Percentiles rank a stretch among this genome's conserved stretches.
phyloP scores from a whole-genome alignment of 2,329 filamentous ascomycete genomes.

The Esteya vermicola region DNA sequence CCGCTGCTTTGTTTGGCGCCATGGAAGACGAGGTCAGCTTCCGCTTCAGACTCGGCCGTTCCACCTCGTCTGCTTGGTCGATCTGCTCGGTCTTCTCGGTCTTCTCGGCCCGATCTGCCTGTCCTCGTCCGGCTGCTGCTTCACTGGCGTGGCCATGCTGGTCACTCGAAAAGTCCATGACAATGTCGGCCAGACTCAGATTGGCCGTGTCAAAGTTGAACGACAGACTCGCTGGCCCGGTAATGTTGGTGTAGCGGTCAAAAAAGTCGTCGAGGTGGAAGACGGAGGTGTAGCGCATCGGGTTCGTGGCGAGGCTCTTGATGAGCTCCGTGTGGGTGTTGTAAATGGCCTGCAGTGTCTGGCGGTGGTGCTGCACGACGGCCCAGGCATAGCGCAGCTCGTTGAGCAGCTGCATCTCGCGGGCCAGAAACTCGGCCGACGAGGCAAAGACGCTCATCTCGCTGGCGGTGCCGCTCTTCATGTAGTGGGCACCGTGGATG shows the following conservation, averaged over 20 bases:
- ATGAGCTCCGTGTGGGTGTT: slow-evolving; percentile 70
- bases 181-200: slow-evolving; percentile 53
- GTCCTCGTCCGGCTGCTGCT: too few relatives aligned
- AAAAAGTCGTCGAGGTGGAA: slow-evolving; percentile 84
- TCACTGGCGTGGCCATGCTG: slow-evolving; percentile 37
- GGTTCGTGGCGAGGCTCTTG: slow-evolving; percentile 51
- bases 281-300: slow-evolving; percentile 60
- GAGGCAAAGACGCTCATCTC: slow-evolving; percentile 49
- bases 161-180: slow-evolving; percentile 45
- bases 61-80: too few relatives aligned
- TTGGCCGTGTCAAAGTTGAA: slow-evolving; percentile 60
- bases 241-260: slow-evolving; percentile 55
- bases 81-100: too few relatives aligned
- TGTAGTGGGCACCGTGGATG: slow-evolving; percentile 73
- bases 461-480: slow-evolving; percentile 27
- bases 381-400: slow-evolving; percentile 66
- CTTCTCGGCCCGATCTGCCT: too few relatives aligned
- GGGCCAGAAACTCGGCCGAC: slow-evolving; percentile 54
- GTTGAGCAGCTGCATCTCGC: slow-evolving; percentile 66
- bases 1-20: neutral
- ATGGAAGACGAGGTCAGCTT: neutral
- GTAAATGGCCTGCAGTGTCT: slow-evolving; percentile 65
- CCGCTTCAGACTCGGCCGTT: slow-evolving; percentile 1
- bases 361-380: slow-evolving; percentile 64
- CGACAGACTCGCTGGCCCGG: slow-evolving; percentile 41